phyloP scores from a whole-genome alignment of 2,329 filamentous ascomycete genomes.

The Aspergillus piperis region DNA sequence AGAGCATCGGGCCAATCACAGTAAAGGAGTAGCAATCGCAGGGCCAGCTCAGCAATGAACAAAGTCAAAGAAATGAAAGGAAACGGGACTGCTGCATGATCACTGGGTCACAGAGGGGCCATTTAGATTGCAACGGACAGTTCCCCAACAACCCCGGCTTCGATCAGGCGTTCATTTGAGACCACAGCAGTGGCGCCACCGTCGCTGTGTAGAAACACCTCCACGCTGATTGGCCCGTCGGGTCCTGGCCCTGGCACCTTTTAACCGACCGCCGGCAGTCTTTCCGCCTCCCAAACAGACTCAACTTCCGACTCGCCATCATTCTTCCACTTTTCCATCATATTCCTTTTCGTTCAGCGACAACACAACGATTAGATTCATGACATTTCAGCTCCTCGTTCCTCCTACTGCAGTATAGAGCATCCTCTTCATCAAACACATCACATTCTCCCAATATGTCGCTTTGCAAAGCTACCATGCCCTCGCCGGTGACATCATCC shows the following conservation, averaged over 20 bases:
- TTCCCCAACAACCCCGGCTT: neutral
- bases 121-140: neutral
- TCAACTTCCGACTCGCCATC: conserved; percentile 14
- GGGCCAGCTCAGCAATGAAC: neutral
- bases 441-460: conserved; percentile 37
- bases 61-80: neutral
- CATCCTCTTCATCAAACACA: conserved; percentile 7
- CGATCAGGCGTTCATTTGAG: conserved; percentile 12
- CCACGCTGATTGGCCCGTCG: conserved; percentile 39
- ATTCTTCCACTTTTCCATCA: conserved; percentile 13
- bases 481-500: conserved; percentile 51
- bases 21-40: neutral
- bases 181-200: conserved; percentile 32
- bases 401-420: conserved; percentile 21
- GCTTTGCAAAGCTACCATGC: conserved; percentile 37
- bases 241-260: conserved; percentile 19
- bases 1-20: neutral
- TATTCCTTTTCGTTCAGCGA: conserved; percentile 6
- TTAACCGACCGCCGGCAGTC: conserved; percentile 30
- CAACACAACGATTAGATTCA: conserved; percentile 12
- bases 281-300: conserved; percentile 27
- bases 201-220: conserved; percentile 41
- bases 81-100: neutral
- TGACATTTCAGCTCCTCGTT: conserved; percentile 9
- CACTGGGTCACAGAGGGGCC: neutral